These are phyloP conservation scores for Aspergillus asperescens DNA, from an alignment of 495 filamentous ascomycete genomes.

Conservation along the genomic window DNA sequence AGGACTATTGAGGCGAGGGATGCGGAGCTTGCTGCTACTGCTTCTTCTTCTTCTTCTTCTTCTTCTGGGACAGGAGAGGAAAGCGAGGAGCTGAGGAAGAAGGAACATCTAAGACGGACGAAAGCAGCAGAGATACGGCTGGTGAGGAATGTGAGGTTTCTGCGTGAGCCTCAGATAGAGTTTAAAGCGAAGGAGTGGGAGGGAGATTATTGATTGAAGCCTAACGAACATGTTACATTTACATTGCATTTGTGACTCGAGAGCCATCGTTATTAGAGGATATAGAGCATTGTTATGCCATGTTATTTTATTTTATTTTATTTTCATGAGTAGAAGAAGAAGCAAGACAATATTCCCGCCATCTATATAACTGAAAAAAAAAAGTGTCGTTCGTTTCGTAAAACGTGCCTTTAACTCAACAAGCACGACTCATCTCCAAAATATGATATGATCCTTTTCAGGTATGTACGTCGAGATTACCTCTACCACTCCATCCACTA, in stretches of 20 bases:
- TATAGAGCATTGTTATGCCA: conserved; percentile 1
- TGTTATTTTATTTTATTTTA: background rate
- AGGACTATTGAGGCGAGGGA: conserved; percentile 69
- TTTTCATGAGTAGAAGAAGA: background rate
- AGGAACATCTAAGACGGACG: conserved; percentile 58
- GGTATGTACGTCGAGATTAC: too few species aligned
- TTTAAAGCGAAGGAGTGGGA: conserved; percentile 37
- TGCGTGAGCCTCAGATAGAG: conserved; percentile 54
- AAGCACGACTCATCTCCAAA: too few species aligned
- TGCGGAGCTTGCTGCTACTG: conserved; percentile 35
- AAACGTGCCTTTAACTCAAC: too few species aligned
- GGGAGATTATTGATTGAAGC: conserved; percentile 13
- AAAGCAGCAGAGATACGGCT: conserved; percentile 78
- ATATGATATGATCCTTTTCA: too few species aligned
- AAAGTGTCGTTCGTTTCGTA: background rate
- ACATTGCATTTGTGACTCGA: background rate
- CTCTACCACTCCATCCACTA: too few species aligned
- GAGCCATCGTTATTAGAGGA: background rate
- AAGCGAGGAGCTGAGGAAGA: conserved; percentile 52
- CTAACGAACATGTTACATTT: too few species aligned
- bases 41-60: conserved; percentile 10
- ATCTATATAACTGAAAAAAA: too few species aligned
- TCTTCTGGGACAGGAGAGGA: conserved; percentile 25
- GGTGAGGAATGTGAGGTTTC: conserved; percentile 60
- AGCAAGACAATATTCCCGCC: background rate